phyloP scores from a whole-genome alignment of 768 basidiomycete genomes.

The Pisolithus albus region DNA sequence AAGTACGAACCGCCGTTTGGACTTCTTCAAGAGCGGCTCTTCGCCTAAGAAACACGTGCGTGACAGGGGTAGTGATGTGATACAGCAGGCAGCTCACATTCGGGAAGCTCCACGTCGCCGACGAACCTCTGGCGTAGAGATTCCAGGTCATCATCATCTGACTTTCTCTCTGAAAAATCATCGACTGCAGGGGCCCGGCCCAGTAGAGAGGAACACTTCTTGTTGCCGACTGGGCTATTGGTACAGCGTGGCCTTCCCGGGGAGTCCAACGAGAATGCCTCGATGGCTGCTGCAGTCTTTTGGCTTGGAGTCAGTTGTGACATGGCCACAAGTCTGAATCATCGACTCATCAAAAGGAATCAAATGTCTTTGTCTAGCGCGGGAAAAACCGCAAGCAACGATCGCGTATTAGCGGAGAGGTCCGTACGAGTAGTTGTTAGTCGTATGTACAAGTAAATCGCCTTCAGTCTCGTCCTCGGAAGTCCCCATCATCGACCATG shows the following conservation, averaged over 20 bases:
- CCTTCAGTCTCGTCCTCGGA: slow-evolving; percentile 34
- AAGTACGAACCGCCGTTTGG: slow-evolving; percentile 77
- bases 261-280: slow-evolving; percentile 36
- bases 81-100: slow-evolving; percentile 32
- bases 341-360: too few relatives aligned
- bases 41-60: slow-evolving; percentile 36
- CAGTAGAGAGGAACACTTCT: slow-evolving; percentile 26
- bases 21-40: slow-evolving; percentile 77
- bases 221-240: slow-evolving; percentile 22
- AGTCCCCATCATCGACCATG: slow-evolving; percentile 41
- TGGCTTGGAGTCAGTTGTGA: background rate
- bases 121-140: slow-evolving; percentile 49
- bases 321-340: background rate
- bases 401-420: too few relatives aligned
- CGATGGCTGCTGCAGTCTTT: slow-evolving; percentile 38
- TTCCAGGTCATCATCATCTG: slow-evolving; percentile 29
- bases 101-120: slow-evolving; percentile 61
- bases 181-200: slow-evolving; percentile 14
- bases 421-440: too few relatives aligned
- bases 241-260: slow-evolving; percentile 25
- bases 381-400: background rate
- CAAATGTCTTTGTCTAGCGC: background rate
- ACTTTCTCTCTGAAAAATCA: slow-evolving; percentile 16
- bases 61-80: background rate
- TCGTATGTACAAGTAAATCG: too few relatives aligned